A percentile compares a stretch with the other conserved stretches of the same genome.
phyloP scores from a whole-genome alignment of 495 filamentous ascomycete genomes.

The Aspergillus coremiiformis region DNA sequence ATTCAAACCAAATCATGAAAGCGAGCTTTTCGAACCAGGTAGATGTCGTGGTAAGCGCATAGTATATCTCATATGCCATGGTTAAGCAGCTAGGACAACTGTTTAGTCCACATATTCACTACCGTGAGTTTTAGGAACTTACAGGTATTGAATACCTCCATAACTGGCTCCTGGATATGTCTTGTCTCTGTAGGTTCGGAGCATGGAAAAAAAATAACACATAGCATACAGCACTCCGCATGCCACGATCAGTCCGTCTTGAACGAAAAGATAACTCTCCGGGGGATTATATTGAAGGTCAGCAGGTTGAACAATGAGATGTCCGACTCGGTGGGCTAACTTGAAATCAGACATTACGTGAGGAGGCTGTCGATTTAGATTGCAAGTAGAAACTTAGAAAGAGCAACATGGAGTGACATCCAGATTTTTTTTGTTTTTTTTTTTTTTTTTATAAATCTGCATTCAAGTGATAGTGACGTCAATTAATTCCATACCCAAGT shows the following conservation, averaged over 20 bases:
- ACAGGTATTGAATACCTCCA: conserved; percentile 9
- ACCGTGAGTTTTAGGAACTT: not conserved
- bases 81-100: conserved; percentile 3
- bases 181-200: conserved; percentile 7
- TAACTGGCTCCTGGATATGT: conserved; percentile 5
- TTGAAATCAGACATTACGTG: conserved; percentile 6
- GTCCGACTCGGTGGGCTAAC: conserved; percentile 3
- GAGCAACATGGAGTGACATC: not conserved
- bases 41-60: conserved; percentile 13
- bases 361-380: not conserved
- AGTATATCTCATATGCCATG: conserved; percentile 17
- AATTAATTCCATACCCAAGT: no score
- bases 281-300: conserved; percentile 9
- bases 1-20: conserved; percentile 13
- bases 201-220: conserved; percentile 12
- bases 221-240: conserved; percentile 15
- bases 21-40: conserved; percentile 5
- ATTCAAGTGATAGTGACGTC: no score
- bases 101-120: not conserved
- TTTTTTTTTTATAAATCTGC: no score
- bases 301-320: conserved; percentile 15
- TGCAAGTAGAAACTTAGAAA: no score
- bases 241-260: conserved; percentile 18
- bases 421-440: no score
- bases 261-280: conserved; percentile 17